Evolutionary conservation across 176 grass and related monocot species (phyloP).

Genomic region (Oropetium thomaeum): DNA sequence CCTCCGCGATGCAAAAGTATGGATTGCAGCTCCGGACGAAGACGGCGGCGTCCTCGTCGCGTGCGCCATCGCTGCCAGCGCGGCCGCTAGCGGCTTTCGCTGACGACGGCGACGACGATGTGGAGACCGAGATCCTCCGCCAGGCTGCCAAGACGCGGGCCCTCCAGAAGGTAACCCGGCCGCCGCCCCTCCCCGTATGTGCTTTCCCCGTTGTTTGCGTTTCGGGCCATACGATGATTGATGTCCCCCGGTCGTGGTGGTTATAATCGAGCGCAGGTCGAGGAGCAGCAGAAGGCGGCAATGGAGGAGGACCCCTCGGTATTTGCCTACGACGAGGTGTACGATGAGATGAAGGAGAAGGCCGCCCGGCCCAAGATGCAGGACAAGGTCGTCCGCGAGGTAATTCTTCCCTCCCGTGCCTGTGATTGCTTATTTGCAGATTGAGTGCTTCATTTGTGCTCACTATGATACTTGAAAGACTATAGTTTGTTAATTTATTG

Average conservation of each 20-base stretch:
- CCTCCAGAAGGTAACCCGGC: conserved; percentile 63
- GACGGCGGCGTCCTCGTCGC: conserved; percentile 45
- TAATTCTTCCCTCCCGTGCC: conserved; percentile 5
- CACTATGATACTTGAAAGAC: neutral
- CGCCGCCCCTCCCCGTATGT: neutral
- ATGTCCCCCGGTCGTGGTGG: neutral
- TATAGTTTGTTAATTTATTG: neutral
- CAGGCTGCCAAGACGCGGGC: conserved; percentile 70
- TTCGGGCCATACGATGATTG: neutral
- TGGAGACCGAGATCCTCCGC: conserved; percentile 85
- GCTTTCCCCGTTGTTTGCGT: neutral
- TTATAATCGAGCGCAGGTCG: conserved; percentile 39
- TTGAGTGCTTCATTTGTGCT: neutral
- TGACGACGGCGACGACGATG: conserved; percentile 65
- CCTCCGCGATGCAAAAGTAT: conserved; percentile 70
- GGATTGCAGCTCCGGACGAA: conserved; percentile 74
- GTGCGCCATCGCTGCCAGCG: conserved; percentile 30
- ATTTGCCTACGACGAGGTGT: conserved; percentile 85
- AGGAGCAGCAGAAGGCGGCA: conserved; percentile 87
- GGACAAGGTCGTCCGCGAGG: conserved; percentile 62
- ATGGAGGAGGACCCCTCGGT: conserved; percentile 91
- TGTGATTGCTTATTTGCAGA: neutral
- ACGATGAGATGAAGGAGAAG: conserved; percentile 94
- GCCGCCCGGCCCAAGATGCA: conserved; percentile 74
- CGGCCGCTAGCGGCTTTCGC: conserved; percentile 64